These are phyloP conservation scores for Fraxinus sp. DNA, from an alignment of 305 asterid genomes.

Conservation along the genomic window DNA sequence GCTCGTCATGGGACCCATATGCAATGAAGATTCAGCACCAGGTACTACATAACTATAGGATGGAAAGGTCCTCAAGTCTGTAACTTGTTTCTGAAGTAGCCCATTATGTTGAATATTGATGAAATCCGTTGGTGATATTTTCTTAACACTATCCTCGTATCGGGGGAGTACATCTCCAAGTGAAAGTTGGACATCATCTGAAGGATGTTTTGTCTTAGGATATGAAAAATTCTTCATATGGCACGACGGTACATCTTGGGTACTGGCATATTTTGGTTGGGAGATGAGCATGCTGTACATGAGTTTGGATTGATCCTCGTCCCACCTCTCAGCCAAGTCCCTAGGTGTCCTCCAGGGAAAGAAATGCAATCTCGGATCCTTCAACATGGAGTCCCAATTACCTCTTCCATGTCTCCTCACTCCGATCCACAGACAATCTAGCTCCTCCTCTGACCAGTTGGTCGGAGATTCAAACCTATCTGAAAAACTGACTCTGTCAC, in stretches of 20 bases:
- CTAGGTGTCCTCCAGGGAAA: slow-evolving; percentile 44
- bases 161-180: slow-evolving; percentile 32
- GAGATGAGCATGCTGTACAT: slow-evolving; percentile 29
- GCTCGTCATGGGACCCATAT: slow-evolving; percentile 22
- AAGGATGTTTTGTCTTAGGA: slow-evolving; percentile 15
- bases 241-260: slow-evolving; percentile 24
- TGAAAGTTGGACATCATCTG: slow-evolving; percentile 33
- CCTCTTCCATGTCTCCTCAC: slow-evolving; percentile 73
- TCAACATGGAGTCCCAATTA: slow-evolving; percentile 60
- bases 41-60: not conserved
- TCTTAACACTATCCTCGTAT: slow-evolving; percentile 9
- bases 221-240: slow-evolving; percentile 4
- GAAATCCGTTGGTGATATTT: slow-evolving; percentile 16
- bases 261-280: slow-evolving; percentile 23
- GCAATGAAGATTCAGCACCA: slow-evolving; percentile 28
- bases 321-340: slow-evolving; percentile 67
- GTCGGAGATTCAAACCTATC: slow-evolving; percentile 38
- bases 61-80: slow-evolving; percentile 22
- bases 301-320: slow-evolving; percentile 47
- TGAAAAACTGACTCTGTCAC: slow-evolving; percentile 35
- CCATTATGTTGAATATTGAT: slow-evolving; percentile 14
- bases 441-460: slow-evolving; percentile 67
- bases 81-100: slow-evolving; percentile 27
- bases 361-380: slow-evolving; percentile 53
- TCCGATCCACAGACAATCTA: slow-evolving; percentile 74